Percentiles rank a stretch among this genome's conserved stretches.
These are phyloP conservation scores for Arthrobotrys sphaeroides DNA, from an alignment of 2,329 filamentous ascomycete species.

Conservation along the genomic window DNA sequence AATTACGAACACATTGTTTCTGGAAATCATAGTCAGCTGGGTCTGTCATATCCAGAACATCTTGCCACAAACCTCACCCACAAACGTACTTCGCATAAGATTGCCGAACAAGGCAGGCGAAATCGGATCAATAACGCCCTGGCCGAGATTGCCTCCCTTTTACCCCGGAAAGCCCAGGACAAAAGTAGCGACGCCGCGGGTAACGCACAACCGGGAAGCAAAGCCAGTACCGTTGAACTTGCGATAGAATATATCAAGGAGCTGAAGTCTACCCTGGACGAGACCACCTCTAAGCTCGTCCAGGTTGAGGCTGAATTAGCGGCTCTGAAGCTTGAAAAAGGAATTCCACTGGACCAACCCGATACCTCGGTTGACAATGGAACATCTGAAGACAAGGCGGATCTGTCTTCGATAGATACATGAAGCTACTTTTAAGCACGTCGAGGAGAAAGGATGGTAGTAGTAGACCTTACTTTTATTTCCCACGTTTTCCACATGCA, in stretches of 20 bases:
- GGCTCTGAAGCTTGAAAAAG: conserved; percentile 38
- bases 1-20: conserved; percentile 98
- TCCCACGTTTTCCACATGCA: conserved; percentile 16
- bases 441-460: conserved; percentile 28
- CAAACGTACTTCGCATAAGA: conserved; percentile 96
- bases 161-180: conserved; percentile 69
- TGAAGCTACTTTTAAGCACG: neutral
- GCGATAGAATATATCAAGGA: conserved; percentile 95
- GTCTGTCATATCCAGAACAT: conserved; percentile 87
- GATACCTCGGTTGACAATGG: conserved; percentile 20
- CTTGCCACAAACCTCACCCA: conserved; percentile 93
- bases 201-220: conserved; percentile 65
- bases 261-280: conserved; percentile 76
- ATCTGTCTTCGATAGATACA: conserved; percentile 12
- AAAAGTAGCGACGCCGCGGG: conserved; percentile 14
- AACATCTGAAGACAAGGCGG: conserved; percentile 1
- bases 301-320: conserved; percentile 66
- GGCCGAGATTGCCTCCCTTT: conserved; percentile 84
- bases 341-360: conserved; percentile 24
- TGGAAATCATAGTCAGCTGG: conserved; percentile 82
- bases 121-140: conserved; percentile 95
- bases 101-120: conserved; percentile 92
- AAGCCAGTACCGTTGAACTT: conserved; percentile 96
- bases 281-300: conserved; percentile 71
- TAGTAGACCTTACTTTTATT: conserved; percentile 16